Conservation (phyloP, 495 filamentous ascomycete genomes). For the Penicillium parvum region DNA sequence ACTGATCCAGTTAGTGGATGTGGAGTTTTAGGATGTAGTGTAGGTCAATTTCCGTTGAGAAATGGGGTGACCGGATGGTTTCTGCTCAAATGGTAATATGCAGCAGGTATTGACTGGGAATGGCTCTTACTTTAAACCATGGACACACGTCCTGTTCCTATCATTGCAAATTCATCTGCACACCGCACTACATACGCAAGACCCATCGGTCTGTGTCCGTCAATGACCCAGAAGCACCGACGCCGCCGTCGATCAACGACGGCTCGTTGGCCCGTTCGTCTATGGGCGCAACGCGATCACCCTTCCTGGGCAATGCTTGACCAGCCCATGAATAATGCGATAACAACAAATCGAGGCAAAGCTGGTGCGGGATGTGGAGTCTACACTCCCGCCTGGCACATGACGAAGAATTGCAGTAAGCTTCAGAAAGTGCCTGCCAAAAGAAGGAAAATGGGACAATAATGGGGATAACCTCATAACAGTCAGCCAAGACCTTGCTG, state of each 20-base stretch:
- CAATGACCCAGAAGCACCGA: neutral
- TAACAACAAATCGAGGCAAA: no score
- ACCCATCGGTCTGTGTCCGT: no score
- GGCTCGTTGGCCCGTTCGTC: neutral
- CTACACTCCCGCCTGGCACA: no score
- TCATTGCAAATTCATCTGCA: neutral
- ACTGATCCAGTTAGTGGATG: conserved; percentile 8
- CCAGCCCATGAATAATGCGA: neutral
- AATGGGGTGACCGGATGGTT: no score
- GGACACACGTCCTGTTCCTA: neutral
- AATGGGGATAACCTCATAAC: conserved; percentile 5
- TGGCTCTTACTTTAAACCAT: no score
- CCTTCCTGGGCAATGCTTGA: neutral
- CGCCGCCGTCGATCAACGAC: neutral
- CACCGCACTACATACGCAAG: no score
- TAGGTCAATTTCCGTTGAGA: no score
- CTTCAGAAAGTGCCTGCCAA: neutral
- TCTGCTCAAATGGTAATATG: no score
- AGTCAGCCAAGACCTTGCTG: neutral
- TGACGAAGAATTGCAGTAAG: neutral
- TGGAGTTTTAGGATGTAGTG: no score
- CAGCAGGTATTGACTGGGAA: no score
- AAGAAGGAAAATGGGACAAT: neutral
- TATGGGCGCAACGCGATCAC: neutral
- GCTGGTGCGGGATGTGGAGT: no score